Evolutionary conservation across 139 green algal species (phyloP), one percentile per base, ranked within the genome.

Genomic region (Edaphochlamys debaryana): DNA sequence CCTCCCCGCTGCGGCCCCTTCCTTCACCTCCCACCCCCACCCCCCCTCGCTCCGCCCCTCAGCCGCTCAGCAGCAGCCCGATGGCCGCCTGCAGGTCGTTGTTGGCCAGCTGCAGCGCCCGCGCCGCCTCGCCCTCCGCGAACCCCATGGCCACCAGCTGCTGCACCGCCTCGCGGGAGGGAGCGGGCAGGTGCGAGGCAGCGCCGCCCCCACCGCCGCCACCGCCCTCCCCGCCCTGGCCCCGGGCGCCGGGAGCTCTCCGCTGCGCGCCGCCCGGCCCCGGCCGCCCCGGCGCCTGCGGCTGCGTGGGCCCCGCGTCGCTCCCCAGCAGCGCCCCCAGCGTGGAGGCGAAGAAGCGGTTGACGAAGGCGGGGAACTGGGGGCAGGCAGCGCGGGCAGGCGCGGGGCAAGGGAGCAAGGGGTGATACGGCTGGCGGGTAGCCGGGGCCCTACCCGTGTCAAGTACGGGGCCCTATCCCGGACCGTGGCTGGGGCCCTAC

Each of bases 131-230:
- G 23, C 42, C 77, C 40, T 77, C 69, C 6, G 86, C 84, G 68
- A 95, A 95, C 38, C 92, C 92, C 92, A 95, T 95, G 0, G 80
- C 79, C 63, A 95, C 45, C 60, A 95, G 86, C 81, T 92, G 85
- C 52, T 92, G 50, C 42, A 95, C 64, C 8, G 92, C 92, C 73
- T 95, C 92, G 0, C 42, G 67, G 1, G 90, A 90, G 13, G 88
- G 60, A 34, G 88, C 67, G 27, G 75, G 75, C n/a, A 81, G 75
- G 73, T 69, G 56, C 5, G 73, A 37, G 27, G 52, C 73, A 4
- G 66, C 79, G 4, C 58, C 58, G 45, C 64, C 27, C 20, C 27
- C 41, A 63, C 52, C 30, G 48, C 69, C 27, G 69, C 73, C 20
- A 36, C 69, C 40, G 64, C 66, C 34, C 40, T 32, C 42, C 58